A percentile compares a stretch with the other conserved stretches of the same genome.
Evolutionary conservation across 805 yeast genomes (phyloP).

Genomic region (Saturnispora zaruensis): DNA sequence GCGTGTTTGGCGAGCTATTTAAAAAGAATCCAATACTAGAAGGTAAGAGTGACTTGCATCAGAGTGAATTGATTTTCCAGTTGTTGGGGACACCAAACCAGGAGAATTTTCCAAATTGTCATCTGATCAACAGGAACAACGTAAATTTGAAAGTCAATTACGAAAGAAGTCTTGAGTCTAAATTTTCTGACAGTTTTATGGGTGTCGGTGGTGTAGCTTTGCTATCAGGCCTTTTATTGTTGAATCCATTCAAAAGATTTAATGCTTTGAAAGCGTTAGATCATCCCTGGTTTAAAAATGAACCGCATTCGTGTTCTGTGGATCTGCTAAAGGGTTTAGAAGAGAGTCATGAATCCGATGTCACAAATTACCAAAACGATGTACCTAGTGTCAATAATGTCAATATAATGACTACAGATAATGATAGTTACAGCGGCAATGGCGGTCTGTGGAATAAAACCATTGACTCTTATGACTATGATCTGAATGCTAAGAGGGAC

Average conservation of each 20-base stretch:
- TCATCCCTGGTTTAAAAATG: conserved; percentile 57
- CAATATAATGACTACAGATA: neutral
- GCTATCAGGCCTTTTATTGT: conserved; percentile 49
- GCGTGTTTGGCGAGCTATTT: conserved; percentile 89
- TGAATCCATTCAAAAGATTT: conserved; percentile 65
- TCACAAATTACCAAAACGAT: conserved; percentile 44
- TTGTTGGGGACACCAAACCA: conserved; percentile 72
- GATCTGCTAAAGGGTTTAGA: conserved; percentile 57
- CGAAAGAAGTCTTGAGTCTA: conserved; percentile 36
- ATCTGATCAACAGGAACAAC: conserved; percentile 47
- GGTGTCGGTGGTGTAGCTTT: conserved; percentile 42
- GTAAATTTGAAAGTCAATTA: conserved; percentile 27
- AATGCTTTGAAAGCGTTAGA: conserved; percentile 74
- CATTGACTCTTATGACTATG: neutral
- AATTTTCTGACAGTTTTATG: conserved; percentile 34
- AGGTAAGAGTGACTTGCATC: conserved; percentile 82
- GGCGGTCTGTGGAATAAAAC: neutral
- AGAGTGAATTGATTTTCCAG: conserved; percentile 71
- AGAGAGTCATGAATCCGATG: conserved; percentile 86
- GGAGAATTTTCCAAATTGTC: conserved; percentile 53
- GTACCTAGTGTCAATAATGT: neutral
- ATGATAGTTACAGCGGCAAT: neutral
- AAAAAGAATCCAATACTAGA: conserved; percentile 73
- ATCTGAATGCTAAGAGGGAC: conserved; percentile 4
- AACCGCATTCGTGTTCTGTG: conserved; percentile 56